These are phyloP conservation scores for Plasmopara muralis DNA, from an alignment of 352 stramenopile genomes.

Conservation along the genomic window DNA sequence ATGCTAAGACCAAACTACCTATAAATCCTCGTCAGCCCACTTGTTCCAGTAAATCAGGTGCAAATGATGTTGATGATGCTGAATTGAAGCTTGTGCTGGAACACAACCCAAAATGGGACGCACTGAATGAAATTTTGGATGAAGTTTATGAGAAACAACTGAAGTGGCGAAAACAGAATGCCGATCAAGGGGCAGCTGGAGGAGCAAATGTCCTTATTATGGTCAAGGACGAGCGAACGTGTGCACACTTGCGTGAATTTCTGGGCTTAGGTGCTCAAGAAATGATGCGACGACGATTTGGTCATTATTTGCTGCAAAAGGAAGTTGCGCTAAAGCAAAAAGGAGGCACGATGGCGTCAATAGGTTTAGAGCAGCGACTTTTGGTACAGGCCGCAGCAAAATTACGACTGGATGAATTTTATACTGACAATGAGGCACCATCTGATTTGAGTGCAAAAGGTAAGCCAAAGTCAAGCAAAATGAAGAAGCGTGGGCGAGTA, in stretches of 20 bases:
- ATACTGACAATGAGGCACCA: constrained; percentile 20
- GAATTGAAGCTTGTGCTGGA: constrained; percentile 70
- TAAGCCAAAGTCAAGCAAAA: constrained; percentile 18
- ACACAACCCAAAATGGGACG: constrained; percentile 93
- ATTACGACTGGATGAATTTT: constrained; percentile 40
- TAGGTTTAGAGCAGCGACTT: constrained; percentile 59
- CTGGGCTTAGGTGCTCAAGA: constrained; percentile 63
- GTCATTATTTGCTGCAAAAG: constrained; percentile 73
- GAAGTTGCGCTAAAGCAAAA: constrained; percentile 53
- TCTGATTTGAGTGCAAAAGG: constrained; percentile 6
- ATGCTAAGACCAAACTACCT: constrained; percentile 38
- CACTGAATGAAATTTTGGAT: constrained; percentile 87
- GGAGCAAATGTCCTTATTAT: constrained; percentile 72
- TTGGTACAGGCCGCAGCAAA: constrained; percentile 47
- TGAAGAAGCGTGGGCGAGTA: constrained; percentile 30
- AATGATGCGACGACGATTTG: constrained; percentile 83
- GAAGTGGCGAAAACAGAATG: constrained; percentile 20
- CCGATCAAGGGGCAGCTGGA: constrained; percentile 18
- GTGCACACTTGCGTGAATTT: constrained; percentile 76
- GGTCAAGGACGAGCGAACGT: constrained; percentile 86
- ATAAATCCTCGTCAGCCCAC: constrained; percentile 29
- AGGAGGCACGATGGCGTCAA: constrained; percentile 25
- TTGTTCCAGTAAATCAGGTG: constrained; percentile 7
- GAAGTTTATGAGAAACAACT: constrained; percentile 79
- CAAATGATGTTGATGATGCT: constrained; percentile 16